Base-by-base conservation (phyloP, 805 yeast genomes). In the Zygotorulaspora florentina region DNA sequence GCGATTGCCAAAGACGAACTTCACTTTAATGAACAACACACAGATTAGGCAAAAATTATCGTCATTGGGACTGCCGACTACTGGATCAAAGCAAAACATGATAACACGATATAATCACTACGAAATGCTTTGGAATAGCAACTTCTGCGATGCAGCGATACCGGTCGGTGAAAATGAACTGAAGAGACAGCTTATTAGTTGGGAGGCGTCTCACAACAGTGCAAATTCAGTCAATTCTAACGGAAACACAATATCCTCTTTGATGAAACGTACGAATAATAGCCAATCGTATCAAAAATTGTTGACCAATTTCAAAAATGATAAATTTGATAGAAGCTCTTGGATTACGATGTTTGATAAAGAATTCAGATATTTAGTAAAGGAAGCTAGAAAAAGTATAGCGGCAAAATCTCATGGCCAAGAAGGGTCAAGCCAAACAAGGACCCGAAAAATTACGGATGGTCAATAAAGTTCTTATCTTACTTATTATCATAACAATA, bases 81-180 rank as follows among this genome's bases (percentile, higher is more conserved):
- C 61, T 8, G 98, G 97, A 0, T 65, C 83, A 1, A 71, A 87
- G 48, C 66, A 66, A 12, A 82, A 78, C 51, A 57, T 89, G 54
- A 90, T 86, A 49, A 66, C 75, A 15, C 67, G 98, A 34, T 85
- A 85, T 59, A 82, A 79, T 50, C 91, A 89, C 53, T 90, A 81
- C 68, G 79, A 84, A 45, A 78, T 81, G 27, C 59, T 88, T 9
- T 85, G 83, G 80, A 90, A 90, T 59, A 82, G 96, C 10, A 88
- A 88, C 57, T 74, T 61, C 39, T 52, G 81, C 35, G 96, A 88
- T 58, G 76, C 89, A 5, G 68, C 76, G 29, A 72, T 70, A 26
- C 96, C 96, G 0, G 77, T 76, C 3, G 65, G 77, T 20, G 81
- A 79, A 17, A 66, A 69, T 31, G 75, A 77, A 4, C 62, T 90